A percentile compares a stretch with the other conserved stretches of the same genome.
Conservation (phyloP, 1,139 yeast genomes). For the Zygosaccharomyces pseudobailii region DNA sequence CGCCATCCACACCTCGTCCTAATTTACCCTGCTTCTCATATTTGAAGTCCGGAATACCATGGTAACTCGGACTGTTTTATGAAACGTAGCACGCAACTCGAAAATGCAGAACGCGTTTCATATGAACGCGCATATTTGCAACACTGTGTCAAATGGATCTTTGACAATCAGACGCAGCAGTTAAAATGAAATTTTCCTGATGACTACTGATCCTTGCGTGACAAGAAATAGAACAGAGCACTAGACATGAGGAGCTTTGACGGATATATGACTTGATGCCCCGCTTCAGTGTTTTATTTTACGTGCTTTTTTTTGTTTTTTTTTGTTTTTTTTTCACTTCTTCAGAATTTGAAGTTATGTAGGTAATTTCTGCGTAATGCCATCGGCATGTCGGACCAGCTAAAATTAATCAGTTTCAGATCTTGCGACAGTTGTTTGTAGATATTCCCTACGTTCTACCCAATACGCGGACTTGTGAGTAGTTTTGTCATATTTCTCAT, state of each 20-base stretch:
- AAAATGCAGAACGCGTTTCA: background rate
- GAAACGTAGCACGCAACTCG: background rate
- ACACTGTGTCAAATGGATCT: background rate
- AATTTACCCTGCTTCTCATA: background rate
- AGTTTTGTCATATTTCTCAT: background rate
- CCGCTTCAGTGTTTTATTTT: too few relatives aligned
- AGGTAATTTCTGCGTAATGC: too few relatives aligned
- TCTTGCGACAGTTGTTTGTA: too few relatives aligned
- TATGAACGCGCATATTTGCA: background rate
- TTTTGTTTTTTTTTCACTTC: too few relatives aligned
- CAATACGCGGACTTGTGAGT: background rate
- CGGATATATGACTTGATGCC: too few relatives aligned
- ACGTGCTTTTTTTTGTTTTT: too few relatives aligned
- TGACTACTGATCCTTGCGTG: background rate
- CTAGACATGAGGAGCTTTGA: too few relatives aligned
- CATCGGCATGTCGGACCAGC: too few relatives aligned
- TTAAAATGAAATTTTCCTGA: background rate
- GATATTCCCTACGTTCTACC: background rate
- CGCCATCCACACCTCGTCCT: too few relatives aligned
- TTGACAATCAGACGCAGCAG: background rate
- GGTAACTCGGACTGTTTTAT: background rate
- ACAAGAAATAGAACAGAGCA: background rate
- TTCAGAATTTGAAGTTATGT: too few relatives aligned
- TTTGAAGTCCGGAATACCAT: background rate
- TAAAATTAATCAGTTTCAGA: too few relatives aligned